phyloP scores from a whole-genome alignment of 164 flowering plant species.

The Nymphaea thermarum region DNA sequence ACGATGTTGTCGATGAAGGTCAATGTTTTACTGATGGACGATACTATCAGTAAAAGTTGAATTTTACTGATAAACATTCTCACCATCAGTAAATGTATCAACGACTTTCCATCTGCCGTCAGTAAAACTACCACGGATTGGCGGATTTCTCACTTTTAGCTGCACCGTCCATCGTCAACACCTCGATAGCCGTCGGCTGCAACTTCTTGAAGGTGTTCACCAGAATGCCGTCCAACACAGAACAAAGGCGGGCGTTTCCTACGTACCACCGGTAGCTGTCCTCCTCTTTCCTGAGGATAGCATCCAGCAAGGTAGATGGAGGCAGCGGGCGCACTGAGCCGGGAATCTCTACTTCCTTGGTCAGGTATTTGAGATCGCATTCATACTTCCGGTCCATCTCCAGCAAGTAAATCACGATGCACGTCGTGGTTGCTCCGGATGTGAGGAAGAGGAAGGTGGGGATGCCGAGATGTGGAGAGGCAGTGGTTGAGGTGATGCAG shows the following conservation, averaged over 20 bases:
- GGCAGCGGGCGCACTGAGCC: constrained; percentile 24
- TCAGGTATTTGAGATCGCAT: constrained; percentile 17
- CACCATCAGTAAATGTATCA: too few relatives aligned
- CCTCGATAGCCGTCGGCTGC: constrained; percentile 13
- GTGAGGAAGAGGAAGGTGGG: constrained; percentile 27
- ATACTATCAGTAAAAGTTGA: too few relatives aligned
- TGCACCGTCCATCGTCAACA: constrained; percentile 4
- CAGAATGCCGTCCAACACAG: constrained; percentile 15
- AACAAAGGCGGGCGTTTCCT: constrained; percentile 1
- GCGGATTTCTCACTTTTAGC: too few relatives aligned
- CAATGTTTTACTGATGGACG: too few relatives aligned
- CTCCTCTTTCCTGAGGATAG: constrained; percentile 12
- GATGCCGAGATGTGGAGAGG: constrained; percentile 19
- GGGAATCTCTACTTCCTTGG: constrained; percentile 18
- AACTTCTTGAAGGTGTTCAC: constrained; percentile 16
- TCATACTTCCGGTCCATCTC: constrained; percentile 14
- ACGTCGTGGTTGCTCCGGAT: constrained; percentile 17
- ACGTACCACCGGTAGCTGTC: constrained; percentile 16
- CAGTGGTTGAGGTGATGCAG: constrained; percentile 22
- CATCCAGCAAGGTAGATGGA: constrained; percentile 15
- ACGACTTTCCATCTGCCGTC: too few relatives aligned
- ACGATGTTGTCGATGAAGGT: too few relatives aligned
- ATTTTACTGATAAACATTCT: too few relatives aligned
- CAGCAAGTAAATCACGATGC: constrained; percentile 17
- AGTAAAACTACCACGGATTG: too few relatives aligned